Evolutionary conservation across 495 filamentous ascomycete genomes (phyloP).

Genomic region (Tuber borchii): DNA sequence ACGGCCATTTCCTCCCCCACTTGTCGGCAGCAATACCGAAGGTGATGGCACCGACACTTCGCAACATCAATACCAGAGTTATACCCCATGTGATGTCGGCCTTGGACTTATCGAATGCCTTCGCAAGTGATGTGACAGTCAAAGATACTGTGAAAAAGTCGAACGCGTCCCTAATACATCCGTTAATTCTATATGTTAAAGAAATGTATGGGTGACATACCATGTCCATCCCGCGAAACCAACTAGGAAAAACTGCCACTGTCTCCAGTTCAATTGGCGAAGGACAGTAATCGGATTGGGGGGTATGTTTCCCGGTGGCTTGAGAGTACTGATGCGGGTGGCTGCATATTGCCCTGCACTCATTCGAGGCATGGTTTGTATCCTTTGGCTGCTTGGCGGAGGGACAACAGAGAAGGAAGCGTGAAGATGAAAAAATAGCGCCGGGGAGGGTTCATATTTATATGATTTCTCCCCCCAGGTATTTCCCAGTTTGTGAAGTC

Average conservation of each 20-base stretch:
- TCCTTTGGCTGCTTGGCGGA: not conserved
- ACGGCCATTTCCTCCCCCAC: constrained; percentile 73
- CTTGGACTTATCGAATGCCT: constrained; percentile 58
- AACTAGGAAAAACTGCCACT: constrained; percentile 81
- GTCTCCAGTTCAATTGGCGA: constrained; percentile 59
- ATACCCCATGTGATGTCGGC: constrained; percentile 60
- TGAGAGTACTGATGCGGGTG: constrained; percentile 65
- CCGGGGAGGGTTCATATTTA: not conserved
- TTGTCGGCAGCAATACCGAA: constrained; percentile 69
- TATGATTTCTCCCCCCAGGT: not conserved
- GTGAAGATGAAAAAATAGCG: not conserved
- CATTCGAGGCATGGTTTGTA: constrained; percentile 45
- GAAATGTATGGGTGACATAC: constrained; percentile 40
- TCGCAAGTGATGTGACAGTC: constrained; percentile 59
- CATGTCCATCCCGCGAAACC: constrained; percentile 61
- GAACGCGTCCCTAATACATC: constrained; percentile 35
- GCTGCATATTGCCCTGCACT: constrained; percentile 56
- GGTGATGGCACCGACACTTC: constrained; percentile 63
- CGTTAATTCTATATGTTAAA: not conserved
- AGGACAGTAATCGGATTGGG: constrained; percentile 72
- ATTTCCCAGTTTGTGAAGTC: not conserved
- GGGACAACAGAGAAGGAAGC: not conserved
- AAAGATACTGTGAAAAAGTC: constrained; percentile 73
- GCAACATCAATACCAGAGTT: constrained; percentile 63
- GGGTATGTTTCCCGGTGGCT: constrained; percentile 59